A percentile compares a stretch with the other conserved stretches of the same genome.
phyloP scores from a whole-genome alignment of 1,284 basidiomycete species.

The Tilletiopsis washingtonensis region DNA sequence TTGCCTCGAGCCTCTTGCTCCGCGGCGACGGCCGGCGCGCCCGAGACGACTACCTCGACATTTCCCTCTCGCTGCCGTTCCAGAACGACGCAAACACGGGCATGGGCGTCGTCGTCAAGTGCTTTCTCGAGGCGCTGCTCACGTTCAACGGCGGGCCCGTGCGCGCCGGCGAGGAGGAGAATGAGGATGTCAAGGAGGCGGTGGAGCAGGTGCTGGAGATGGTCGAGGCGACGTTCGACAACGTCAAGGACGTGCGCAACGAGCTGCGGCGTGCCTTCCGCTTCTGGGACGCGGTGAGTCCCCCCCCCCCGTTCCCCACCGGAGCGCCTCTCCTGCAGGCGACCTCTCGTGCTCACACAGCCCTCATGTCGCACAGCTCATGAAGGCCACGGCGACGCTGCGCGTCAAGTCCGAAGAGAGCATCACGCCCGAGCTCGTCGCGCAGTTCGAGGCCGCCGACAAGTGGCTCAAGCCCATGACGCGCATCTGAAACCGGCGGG shows the following conservation, averaged over 20 bases:
- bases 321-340: conserved; percentile 50
- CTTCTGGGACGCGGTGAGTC: conserved; percentile 91
- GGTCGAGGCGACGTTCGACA: conserved; percentile 83
- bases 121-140: conserved; percentile 65
- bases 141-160: conserved; percentile 65
- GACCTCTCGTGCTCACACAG: background rate
- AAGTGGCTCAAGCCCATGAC: conserved; percentile 66
- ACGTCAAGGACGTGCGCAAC: conserved; percentile 72
- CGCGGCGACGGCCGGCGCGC: conserved; percentile 74
- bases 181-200: conserved; percentile 68
- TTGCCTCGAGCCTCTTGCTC: conserved; percentile 82
- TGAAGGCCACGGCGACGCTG: conserved; percentile 78
- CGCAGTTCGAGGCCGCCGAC: conserved; percentile 90
- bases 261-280: conserved; percentile 94
- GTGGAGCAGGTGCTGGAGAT: conserved; percentile 81
- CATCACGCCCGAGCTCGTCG: conserved; percentile 71
- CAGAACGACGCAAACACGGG: conserved; percentile 94
- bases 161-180: conserved; percentile 53
- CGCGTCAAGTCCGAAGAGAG: conserved; percentile 56
- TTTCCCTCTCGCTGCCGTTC: conserved; percentile 65
- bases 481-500: too few relatives aligned
- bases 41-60: conserved; percentile 85
- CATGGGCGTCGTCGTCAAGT: conserved; percentile 93
- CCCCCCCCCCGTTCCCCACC: background rate
- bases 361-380: conserved; percentile 56